Evolutionary conservation across 257 asterid species (phyloP).

Genomic region (Paulownia fortunei): DNA sequence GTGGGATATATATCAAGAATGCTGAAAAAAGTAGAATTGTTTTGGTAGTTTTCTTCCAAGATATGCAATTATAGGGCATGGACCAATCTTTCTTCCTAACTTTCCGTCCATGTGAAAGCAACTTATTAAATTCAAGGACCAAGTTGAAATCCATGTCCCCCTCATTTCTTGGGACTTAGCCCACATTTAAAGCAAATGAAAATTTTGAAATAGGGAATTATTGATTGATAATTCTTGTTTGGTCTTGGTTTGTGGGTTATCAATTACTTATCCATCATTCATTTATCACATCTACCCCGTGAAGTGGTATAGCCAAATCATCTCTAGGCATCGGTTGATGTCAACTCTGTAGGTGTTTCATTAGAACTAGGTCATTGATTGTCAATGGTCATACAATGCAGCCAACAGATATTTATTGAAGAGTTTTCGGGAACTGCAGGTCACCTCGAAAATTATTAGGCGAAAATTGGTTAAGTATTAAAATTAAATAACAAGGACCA

Average conservation of each 20-base stretch:
- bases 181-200: constrained; percentile 30
- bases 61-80: constrained; percentile 32
- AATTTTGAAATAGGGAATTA: neutral
- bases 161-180: constrained; percentile 14
- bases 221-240: constrained; percentile 29
- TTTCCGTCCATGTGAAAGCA: constrained; percentile 62
- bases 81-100: constrained; percentile 41
- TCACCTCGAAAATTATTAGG: neutral
- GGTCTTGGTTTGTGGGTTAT: constrained; percentile 18
- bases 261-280: constrained; percentile 1
- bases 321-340: constrained; percentile 25
- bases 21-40: neutral
- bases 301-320: constrained; percentile 37
- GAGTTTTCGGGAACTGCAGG: neutral
- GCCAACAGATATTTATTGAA: constrained; percentile 13
- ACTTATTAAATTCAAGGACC: constrained; percentile 31
- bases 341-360: constrained; percentile 35
- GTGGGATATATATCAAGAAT: constrained; percentile 17
- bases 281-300: constrained; percentile 38
- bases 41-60: constrained; percentile 29
- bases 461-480: neutral
- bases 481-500: neutral
- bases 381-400: constrained; percentile 20
- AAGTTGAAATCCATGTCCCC: constrained; percentile 39
- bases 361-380: constrained; percentile 22